Evolutionary conservation across 1,139 yeast genomes (phyloP), one percentile per base, ranked within the genome.

Genomic region (Zygosaccharomyces pseudobailii): DNA sequence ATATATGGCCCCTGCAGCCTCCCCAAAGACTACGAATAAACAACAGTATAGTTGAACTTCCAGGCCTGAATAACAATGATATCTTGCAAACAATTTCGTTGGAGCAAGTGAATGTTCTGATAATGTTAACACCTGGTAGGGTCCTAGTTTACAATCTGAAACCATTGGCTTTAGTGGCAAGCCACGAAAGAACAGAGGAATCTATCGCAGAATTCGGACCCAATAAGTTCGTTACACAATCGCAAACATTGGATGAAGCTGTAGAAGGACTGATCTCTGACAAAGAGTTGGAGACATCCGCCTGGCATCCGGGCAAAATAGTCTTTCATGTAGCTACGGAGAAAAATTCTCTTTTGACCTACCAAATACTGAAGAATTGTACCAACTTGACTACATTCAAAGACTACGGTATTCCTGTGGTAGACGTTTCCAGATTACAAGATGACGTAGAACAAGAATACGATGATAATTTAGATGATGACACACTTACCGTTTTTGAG

Each of bases 401-500:
- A 43, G 67, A 63, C 7, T 62, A 56, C 48, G 68, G 68, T 6
- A 47, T 64, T 7, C 63, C 59, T 6, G 47, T 51, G 3, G 46
- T 51, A 21, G 55, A 58, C 46, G 43, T 51, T 3, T 37, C 48
- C 21, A 48, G 50, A 19, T 40, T 50, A 10, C 48, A 51, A 21
- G 51, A 46, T 4, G 55, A 52, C n/a, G 27, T 49, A 30, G 56
- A 55, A 2, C 55, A 55, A n/a, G 61, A 58, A 20, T 51, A 55
- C 42, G 62, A 61, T 36, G 54, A 55, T 20, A 49, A 57, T 28
- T 44, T 50, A 6, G 71, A 69, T 43, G 68, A 66, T 39, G 80
- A 76, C 49, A 52, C 71, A 4, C 56, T 76, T 17, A 64, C 71
- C 0, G 71, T 75, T 0, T 75, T 65, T 54, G 69, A 71, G 34